These are phyloP conservation scores for Azolla pinnata DNA, from an alignment of 75 land plant genomes.

Conservation along the genomic window DNA sequence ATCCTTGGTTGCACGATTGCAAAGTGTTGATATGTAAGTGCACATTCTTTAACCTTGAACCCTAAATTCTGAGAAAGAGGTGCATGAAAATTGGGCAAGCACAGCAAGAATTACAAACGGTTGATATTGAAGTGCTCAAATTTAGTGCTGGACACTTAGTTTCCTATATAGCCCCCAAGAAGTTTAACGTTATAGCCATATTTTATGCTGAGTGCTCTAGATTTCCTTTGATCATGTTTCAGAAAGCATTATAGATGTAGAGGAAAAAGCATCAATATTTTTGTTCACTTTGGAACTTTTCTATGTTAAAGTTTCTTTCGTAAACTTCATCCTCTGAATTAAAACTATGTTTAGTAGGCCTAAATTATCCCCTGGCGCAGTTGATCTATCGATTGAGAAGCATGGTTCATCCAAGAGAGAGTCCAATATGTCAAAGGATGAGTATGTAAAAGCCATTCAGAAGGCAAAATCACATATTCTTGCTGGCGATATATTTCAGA, in stretches of 20 bases:
- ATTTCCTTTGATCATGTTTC: not conserved
- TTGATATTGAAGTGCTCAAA: no score
- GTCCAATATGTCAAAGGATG: slow-evolving; percentile 64
- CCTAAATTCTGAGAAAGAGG: no score
- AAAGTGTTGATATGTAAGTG: slow-evolving; percentile 48
- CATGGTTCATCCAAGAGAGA: slow-evolving; percentile 37
- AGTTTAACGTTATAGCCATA: no score
- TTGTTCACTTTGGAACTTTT: not conserved
- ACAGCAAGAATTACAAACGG: no score
- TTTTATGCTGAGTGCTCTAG: no score
- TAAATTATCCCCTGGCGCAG: slow-evolving; percentile 54
- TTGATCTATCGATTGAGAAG: slow-evolving; percentile 35
- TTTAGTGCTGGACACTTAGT: no score
- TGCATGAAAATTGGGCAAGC: no score
- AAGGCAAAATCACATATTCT: slow-evolving; percentile 82
- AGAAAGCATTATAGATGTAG: not conserved
- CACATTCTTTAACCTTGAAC: no score
- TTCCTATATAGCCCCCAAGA: no score
- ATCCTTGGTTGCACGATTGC: slow-evolving; percentile 46
- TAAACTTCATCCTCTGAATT: not conserved
- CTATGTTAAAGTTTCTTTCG: not conserved
- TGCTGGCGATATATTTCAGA: slow-evolving; percentile 96
- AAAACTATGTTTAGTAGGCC: slow-evolving; percentile 38
- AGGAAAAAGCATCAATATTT: slow-evolving; percentile 1
- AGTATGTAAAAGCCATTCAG: slow-evolving; percentile 57